Percentiles rank a stretch among this genome's conserved stretches.
Evolutionary conservation across 176 grass and related monocot genomes (phyloP).

Genomic region (Neostapfia colusana): DNA sequence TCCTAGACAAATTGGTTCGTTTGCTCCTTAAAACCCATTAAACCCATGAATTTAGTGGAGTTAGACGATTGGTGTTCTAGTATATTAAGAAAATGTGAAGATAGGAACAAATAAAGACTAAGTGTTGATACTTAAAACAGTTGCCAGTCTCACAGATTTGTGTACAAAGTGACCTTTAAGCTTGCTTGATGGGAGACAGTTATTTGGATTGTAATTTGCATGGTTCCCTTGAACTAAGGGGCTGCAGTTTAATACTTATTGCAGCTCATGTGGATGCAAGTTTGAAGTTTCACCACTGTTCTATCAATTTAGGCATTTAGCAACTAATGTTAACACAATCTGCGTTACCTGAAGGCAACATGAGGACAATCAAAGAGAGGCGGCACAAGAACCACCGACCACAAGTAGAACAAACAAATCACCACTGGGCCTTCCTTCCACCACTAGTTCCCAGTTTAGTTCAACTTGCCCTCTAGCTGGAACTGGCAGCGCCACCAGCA

Average conservation of each 20-base stretch:
- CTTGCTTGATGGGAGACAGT: background rate
- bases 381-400: background rate
- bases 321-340: background rate
- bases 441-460: constrained; percentile 5
- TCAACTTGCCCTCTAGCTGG: background rate
- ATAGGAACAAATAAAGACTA: background rate
- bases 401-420: background rate
- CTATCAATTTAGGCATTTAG: background rate
- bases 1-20: background rate
- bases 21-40: background rate
- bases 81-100: background rate
- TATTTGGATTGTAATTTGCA: background rate
- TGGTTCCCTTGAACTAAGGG: background rate
- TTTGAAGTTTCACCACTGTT: background rate
- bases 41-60: background rate
- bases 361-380: background rate
- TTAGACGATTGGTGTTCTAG: background rate
- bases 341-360: background rate
- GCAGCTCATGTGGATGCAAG: background rate
- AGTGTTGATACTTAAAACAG: background rate
- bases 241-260: background rate
- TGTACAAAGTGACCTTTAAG: background rate
- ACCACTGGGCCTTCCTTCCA: background rate
- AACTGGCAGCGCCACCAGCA: background rate
- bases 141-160: background rate